Conservation (phyloP, 768 basidiomycete species). For the Tubosaeta brunneosetosa region DNA sequence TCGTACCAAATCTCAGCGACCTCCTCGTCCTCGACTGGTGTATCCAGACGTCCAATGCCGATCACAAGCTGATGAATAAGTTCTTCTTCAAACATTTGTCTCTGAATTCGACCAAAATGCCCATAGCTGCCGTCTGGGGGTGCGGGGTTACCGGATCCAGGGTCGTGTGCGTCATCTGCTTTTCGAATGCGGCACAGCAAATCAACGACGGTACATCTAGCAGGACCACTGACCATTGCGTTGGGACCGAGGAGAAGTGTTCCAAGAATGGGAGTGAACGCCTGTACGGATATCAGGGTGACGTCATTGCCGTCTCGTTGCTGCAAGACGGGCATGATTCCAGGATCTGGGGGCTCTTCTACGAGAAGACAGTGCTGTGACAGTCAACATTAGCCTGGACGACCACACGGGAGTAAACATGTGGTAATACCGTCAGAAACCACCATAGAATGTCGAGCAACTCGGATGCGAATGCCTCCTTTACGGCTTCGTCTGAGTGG, state of each 20-base stretch:
- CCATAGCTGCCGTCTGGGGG: slow-evolving; percentile 32
- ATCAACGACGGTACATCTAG: slow-evolving; percentile 74
- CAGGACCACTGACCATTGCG: slow-evolving; percentile 62
- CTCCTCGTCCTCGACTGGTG: slow-evolving; percentile 33
- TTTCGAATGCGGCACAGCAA: slow-evolving; percentile 66
- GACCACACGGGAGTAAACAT: not conserved
- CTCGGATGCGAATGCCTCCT: slow-evolving; percentile 80
- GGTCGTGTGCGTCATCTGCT: slow-evolving; percentile 44
- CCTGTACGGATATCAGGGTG: slow-evolving; percentile 66
- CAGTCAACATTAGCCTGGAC: slow-evolving; percentile 2
- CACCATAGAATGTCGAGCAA: slow-evolving; percentile 87
- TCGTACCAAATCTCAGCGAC: slow-evolving; percentile 31
- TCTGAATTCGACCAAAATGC: slow-evolving; percentile 51
- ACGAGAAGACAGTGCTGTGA: slow-evolving; percentile 63
- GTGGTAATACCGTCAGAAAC: slow-evolving; percentile 63
- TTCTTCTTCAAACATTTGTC: slow-evolving; percentile 71
- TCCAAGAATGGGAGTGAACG: slow-evolving; percentile 89
- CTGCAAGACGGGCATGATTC: slow-evolving; percentile 5
- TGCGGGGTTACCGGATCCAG: slow-evolving; percentile 32
- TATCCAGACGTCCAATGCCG: slow-evolving; percentile 77
- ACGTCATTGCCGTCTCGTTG: slow-evolving; percentile 16
- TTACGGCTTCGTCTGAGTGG: slow-evolving; percentile 72
- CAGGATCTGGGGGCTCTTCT: slow-evolving; percentile 36
- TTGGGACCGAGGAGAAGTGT: slow-evolving; percentile 82
- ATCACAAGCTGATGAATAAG: slow-evolving; percentile 83